Base-by-base conservation (phyloP, 2,329 filamentous ascomycete genomes). In the Drechslerella coelobrocha region DNA sequence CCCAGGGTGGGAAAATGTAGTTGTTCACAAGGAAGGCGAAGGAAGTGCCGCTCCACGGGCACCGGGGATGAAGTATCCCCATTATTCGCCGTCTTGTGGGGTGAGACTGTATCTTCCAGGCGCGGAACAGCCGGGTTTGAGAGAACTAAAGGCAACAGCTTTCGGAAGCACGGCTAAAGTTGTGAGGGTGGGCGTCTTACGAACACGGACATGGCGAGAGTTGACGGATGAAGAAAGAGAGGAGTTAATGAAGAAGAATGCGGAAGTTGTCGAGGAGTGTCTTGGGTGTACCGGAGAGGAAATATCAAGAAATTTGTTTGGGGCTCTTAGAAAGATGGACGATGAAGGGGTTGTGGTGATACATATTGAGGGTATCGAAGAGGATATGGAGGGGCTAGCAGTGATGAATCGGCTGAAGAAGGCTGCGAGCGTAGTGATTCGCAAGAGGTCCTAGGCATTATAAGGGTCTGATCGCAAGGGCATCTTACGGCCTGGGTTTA, bases 21-120 rank as follows among this genome's bases (percentile, higher is more conserved):
- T 61, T 39, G 59, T 68, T 17, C 57, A 68, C 39, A 37, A 60
- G 24, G 66, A 61, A 26, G 53, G 65, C 47, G 27, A 61, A 27
- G 41, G 59, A 62, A 12, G 63, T 37, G 29, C 71, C 23, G 83
- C 84, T 8, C 94, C 94, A 0, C 84, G 91, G 62, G 94, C 94
- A 0, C 94, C 94, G 0, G 94, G 94, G 0, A 99, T 99, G 94
- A 99, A 99, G 80, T 99, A 99, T 78, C 91, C 94, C 77, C 94
- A 99, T 78, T 99, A 99, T 77, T 96, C 92, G 45, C 94, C 94
- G 0, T 90, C 88, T 78, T 95, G 94, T 0, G 86, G 84, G 48
- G 92, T 99, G 1, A 81, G 96, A 12, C 82, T 97, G 1, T 96
- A 92, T 77, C 91, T 96, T 78, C 80, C 84, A 27, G 82, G 80